Base-by-base conservation (phyloP, 768 basidiomycete genomes). In the Calocybe indica region DNA sequence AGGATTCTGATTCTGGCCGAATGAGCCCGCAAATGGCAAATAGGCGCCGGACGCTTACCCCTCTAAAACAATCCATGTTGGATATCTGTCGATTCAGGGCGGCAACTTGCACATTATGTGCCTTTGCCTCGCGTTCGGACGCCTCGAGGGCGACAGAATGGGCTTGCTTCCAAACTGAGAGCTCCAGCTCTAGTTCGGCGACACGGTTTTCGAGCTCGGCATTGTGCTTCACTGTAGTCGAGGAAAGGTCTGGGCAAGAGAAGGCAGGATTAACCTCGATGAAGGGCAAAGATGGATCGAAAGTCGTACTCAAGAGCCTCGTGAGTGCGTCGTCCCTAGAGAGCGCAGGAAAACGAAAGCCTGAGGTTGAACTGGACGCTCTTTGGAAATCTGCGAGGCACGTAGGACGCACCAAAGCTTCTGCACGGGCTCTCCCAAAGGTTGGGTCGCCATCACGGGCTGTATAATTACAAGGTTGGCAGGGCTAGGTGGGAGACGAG, bases 101-200 rank as follows among this genome's bases (percentile, higher is more conserved):
- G 45, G 78, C 69, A 45, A 85, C 69, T 55, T 82, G 81, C 69
- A 75, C 77, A 59, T 85, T 81, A 76, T 83, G 82, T 67, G 79
- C 73, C 56, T 78, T 80, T 44, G 70, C 70, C 52, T 84, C 81
- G 29, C 79, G 78, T 54, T 84, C 81, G 31, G 78, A 75, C 22
- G 75, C 72, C 52, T 86, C 83, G 43, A 83, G 65, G 28, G 76
- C 76, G 39, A 73, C 73, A 11, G 82, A 67, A 59, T 85, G 83
- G 15, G 84, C 85, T 56, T 79, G 78, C 63, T 84, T 85, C 82
- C 83, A 85, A 22, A 83, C 76, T 13, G 71, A 67, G 28, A 87
- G 67, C 63, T 89, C 85, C 37, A 79, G 67, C 60, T 88, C 84
- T 37, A 88, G 72, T 54, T 85, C 83, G 32, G 75, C 68, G 41